These are phyloP conservation scores for Teunomyces gatunensis DNA, from an alignment of 805 yeast species.

Conservation along the genomic window DNA sequence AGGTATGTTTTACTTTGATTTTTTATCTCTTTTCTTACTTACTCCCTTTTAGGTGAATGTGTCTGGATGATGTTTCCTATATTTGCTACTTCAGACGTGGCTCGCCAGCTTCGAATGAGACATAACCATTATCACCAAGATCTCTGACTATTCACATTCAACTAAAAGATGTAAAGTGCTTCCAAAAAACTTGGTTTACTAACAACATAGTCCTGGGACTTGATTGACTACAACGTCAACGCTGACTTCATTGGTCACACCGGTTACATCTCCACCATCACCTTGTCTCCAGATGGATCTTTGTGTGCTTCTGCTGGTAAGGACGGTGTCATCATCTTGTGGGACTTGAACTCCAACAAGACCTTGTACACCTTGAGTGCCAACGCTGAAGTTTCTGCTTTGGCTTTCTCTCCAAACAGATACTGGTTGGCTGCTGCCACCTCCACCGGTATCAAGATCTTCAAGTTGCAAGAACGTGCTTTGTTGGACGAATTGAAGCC, in stretches of 20 bases:
- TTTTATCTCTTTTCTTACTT: constrained; percentile 4
- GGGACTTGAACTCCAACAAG: constrained; percentile 88
- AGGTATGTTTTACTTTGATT: constrained; percentile 76
- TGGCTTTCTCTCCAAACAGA: constrained; percentile 99
- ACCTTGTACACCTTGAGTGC: constrained; percentile 92
- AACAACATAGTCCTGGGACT: constrained; percentile 96
- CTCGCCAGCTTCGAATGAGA: constrained; percentile 77
- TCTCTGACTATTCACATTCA: constrained; percentile 68
- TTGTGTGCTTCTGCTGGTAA: constrained; percentile 99
- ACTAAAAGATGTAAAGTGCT: neutral
- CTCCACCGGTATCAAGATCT: constrained; percentile 95
- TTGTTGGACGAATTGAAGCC: constrained; percentile 97
- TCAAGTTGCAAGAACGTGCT: constrained; percentile 92
- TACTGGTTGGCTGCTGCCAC: constrained; percentile 99
- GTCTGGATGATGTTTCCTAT: constrained; percentile 70
- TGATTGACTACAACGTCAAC: constrained; percentile 74
- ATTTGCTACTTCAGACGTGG: constrained; percentile 99
- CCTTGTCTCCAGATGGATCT: constrained; percentile 99
- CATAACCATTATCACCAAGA: constrained; percentile 92
- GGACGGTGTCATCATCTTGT: constrained; percentile 97
- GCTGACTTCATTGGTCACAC: constrained; percentile 99
- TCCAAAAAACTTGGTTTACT: constrained; percentile 39
- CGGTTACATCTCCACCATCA: constrained; percentile 95
- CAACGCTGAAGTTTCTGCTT: constrained; percentile 95
- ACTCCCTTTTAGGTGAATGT: constrained; percentile 1